Percentiles rank a stretch among this genome's conserved stretches.
Evolutionary conservation across 2,329 filamentous ascomycete genomes (phyloP).

Genomic region (Aureobasidium musti): DNA sequence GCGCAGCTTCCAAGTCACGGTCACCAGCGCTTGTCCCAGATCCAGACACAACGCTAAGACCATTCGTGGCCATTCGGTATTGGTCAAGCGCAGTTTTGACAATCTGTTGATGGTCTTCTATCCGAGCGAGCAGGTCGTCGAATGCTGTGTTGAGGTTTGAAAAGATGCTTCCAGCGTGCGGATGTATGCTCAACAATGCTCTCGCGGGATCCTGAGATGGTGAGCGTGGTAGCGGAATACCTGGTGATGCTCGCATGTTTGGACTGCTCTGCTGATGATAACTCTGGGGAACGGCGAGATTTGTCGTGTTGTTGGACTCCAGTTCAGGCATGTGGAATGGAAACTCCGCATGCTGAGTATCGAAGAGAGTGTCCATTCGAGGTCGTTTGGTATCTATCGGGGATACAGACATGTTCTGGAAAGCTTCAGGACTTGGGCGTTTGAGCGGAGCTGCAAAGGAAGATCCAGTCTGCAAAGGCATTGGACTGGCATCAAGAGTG

Average conservation of each 20-base stretch:
- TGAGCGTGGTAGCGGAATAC: background rate
- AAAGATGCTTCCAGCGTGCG: conserved; percentile 12
- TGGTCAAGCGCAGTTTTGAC: conserved; percentile 8
- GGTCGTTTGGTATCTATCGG: conserved; percentile 2
- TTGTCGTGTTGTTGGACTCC: background rate
- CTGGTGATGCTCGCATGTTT: background rate
- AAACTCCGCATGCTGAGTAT: background rate
- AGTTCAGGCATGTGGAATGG: background rate
- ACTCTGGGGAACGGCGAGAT: background rate
- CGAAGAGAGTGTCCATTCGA: conserved; percentile 12
- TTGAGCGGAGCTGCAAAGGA: background rate
- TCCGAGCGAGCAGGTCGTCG: conserved; percentile 4
- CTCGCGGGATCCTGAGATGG: conserved; percentile 1
- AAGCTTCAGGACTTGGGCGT: conserved; percentile 12
- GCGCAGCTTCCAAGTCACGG: background rate
- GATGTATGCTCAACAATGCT: conserved; percentile 17
- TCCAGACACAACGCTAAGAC: background rate
- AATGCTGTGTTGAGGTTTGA: conserved; percentile 6
- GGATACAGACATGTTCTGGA: background rate
- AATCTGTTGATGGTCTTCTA: conserved; percentile 8
- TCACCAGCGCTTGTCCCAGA: background rate
- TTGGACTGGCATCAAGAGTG: background rate
- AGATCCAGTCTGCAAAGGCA: background rate
- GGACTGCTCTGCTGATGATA: background rate
- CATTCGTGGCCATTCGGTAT: conserved; percentile 3